These are phyloP conservation scores for Phytopythium kandeliae DNA, from an alignment of 352 stramenopile genomes.

Conservation along the genomic window DNA sequence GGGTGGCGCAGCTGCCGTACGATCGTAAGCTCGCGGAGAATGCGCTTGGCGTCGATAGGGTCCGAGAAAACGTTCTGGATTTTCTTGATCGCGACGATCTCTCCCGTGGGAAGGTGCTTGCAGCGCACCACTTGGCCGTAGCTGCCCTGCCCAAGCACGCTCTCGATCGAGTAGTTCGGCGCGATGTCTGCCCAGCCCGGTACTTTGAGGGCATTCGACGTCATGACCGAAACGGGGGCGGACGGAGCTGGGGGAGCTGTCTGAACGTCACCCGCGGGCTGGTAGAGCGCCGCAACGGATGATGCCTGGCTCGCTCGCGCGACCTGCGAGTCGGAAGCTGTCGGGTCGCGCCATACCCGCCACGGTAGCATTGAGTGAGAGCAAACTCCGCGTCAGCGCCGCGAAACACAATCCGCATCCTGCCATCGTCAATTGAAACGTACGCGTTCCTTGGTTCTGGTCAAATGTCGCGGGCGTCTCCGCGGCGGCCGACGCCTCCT, in stretches of 20 bases:
- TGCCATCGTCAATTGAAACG: slow-evolving; percentile 12
- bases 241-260: slow-evolving; percentile 5
- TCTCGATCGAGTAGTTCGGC: slow-evolving; percentile 82
- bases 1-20: slow-evolving; percentile 77
- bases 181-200: slow-evolving; percentile 79
- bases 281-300: slow-evolving; percentile 1
- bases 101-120: slow-evolving; percentile 83
- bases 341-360: neutral
- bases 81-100: slow-evolving; percentile 88
- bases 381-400: too few relatives aligned
- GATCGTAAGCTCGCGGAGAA: slow-evolving; percentile 80
- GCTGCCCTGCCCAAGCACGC: slow-evolving; percentile 77
- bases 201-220: slow-evolving; percentile 70
- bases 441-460: slow-evolving; percentile 39
- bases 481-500: slow-evolving; percentile 16
- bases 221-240: slow-evolving; percentile 10
- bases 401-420: too few relatives aligned
- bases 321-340: slow-evolving; percentile 16
- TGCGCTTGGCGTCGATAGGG: slow-evolving; percentile 83
- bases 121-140: slow-evolving; percentile 85
- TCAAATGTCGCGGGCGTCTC: slow-evolving; percentile 52
- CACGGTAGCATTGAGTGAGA: too few relatives aligned
- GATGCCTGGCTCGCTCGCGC: neutral
- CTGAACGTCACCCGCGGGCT: slow-evolving; percentile 6
- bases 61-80: slow-evolving; percentile 88